Base-by-base conservation (phyloP, 192 early-diverging fungal species). In the Umbelopsis isabellina region DNA sequence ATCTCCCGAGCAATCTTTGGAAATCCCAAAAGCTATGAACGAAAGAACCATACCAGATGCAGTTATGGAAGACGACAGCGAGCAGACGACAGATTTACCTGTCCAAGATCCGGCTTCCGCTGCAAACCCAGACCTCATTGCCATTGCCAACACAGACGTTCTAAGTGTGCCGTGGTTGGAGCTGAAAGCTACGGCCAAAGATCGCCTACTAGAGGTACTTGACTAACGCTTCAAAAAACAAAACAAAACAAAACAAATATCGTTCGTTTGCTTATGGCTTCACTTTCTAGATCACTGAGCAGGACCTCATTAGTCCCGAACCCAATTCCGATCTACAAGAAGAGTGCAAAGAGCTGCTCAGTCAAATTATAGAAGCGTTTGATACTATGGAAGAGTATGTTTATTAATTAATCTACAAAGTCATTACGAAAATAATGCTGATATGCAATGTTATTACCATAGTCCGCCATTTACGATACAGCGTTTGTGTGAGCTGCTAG, bases 381-480 rank as follows among this genome's bases (percentile, higher is more conserved):
- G 27, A 61, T 25, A 61, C 27, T 61, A 61, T 61, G 55, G 55
- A 61, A 33, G 25, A 61, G 55, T 61, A 61, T 13, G 55, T 2
- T 49, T 49, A 16, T 20, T 16, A 49, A 49, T 18, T 49, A 21
- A 16, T 21, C 2, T 18, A 49, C 48, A 1, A 49, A 1, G 1
- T 49, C 48, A 18, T 1, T 41, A 6, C 37, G 10, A 5, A 0
- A 6, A 41, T 5, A 41, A 41, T 41, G 37, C 37, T 41, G 6
- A 6, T 6, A 41, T 4, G 0, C 48, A 10, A 23, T 53, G 0
- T 3, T 53, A 10, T 27, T 23, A 53, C 4, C 22, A 35, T 35
- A 61, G 55, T 27, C 55, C 55, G 12, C 55, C 55, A 35, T 61
- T 61, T 61, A 61, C 55, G 55, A 61, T 61, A 61, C 55, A 61